phyloP scores from a whole-genome alignment of 164 flowering plant species.

The Euptelea pleiosperma region DNA sequence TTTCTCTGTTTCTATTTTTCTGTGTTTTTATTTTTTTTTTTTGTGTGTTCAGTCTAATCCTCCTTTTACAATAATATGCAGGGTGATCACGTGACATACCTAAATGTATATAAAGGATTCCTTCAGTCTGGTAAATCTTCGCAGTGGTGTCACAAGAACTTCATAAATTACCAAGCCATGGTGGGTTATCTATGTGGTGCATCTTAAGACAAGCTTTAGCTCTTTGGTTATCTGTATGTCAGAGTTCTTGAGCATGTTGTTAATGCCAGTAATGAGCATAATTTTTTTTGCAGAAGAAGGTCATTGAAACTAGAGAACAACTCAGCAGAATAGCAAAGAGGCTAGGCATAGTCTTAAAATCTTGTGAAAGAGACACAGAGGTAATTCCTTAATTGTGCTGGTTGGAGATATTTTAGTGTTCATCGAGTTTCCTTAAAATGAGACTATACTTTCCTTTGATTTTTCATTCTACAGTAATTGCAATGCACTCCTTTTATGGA shows the following conservation, averaged over 20 bases:
- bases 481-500: no score
- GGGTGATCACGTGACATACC: constrained; percentile 96
- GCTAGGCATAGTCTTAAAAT: constrained; percentile 70
- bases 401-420: neutral
- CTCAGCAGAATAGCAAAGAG: constrained; percentile 65
- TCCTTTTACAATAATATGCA: constrained; percentile 27
- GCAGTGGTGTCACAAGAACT: constrained; percentile 94
- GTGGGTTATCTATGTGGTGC: constrained; percentile 36
- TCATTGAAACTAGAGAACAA: constrained; percentile 76
- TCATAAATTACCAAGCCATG: constrained; percentile 88
- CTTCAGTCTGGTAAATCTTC: constrained; percentile 86
- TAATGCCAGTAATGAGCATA: neutral
- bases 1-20: neutral
- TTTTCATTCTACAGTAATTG: no score
- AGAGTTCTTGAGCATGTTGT: neutral
- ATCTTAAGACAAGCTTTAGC: neutral
- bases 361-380: constrained; percentile 77
- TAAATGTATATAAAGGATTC: constrained; percentile 89
- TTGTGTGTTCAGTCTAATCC: neutral
- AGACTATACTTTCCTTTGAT: no score
- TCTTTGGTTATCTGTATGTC: neutral
- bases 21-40: neutral
- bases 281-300: constrained; percentile 38
- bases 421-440: no score
- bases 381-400: constrained; percentile 26